These are phyloP conservation scores for Mycosphaerella sp. DNA, from an alignment of 2,329 filamentous ascomycete genomes.

Conservation along the genomic window DNA sequence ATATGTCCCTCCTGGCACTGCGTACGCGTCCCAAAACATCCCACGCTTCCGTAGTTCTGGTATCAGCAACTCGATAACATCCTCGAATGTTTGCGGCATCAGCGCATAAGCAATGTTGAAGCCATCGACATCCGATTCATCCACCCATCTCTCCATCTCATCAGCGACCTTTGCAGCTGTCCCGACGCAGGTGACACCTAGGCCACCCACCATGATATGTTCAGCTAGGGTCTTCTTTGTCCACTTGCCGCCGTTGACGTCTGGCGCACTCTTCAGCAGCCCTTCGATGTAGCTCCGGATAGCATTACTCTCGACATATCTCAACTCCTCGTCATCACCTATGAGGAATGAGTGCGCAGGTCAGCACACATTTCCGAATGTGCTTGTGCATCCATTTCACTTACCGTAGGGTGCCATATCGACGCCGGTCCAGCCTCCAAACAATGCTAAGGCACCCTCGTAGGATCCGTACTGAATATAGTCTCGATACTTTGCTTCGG, in stretches of 20 bases:
- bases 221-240: constrained; percentile 65
- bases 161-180: constrained; percentile 61
- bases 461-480: constrained; percentile 56
- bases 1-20: constrained; percentile 53
- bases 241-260: constrained; percentile 55
- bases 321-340: constrained; percentile 55
- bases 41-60: constrained; percentile 58
- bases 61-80: constrained; percentile 59
- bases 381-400: too few species aligned
- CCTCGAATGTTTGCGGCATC: constrained; percentile 62
- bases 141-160: constrained; percentile 60
- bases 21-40: constrained; percentile 51
- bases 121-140: constrained; percentile 64
- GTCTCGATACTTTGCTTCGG: constrained; percentile 57
- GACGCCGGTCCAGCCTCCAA: constrained; percentile 69
- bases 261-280: constrained; percentile 52
- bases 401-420: constrained; percentile 52
- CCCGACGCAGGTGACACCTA: constrained; percentile 59
- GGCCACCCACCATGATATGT: constrained; percentile 61
- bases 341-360: too few species aligned
- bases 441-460: constrained; percentile 63
- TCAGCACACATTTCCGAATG: too few species aligned
- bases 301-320: constrained; percentile 56
- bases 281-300: constrained; percentile 52
- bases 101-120: constrained; percentile 67